phyloP scores from a whole-genome alignment of 495 filamentous ascomycete species.

The Penicillium dipodomyicola region DNA sequence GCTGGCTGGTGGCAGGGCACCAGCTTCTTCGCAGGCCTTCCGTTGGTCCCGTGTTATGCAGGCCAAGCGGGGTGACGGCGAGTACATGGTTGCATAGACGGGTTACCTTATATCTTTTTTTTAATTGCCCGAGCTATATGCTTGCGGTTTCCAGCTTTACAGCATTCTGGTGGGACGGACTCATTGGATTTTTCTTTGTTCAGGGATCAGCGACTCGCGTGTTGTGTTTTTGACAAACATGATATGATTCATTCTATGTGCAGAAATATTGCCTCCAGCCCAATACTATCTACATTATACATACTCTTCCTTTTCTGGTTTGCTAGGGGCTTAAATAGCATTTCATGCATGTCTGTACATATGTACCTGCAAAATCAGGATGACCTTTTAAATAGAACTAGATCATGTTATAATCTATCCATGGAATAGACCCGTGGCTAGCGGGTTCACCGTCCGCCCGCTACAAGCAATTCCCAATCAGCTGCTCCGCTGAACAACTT shows the following conservation, averaged over 20 bases:
- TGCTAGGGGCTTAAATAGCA: not conserved
- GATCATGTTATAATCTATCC: not conserved
- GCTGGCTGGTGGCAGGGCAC: conserved; percentile 18
- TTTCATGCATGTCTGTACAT: not conserved
- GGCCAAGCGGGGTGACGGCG: conserved; percentile 62
- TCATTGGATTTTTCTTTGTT: conserved; percentile 8
- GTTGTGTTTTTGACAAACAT: conserved; percentile 18
- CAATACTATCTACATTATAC: not conserved
- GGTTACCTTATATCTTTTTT: not conserved
- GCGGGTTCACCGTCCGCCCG: not conserved
- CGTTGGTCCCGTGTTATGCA: conserved; percentile 77
- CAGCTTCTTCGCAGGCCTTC: conserved; percentile 52
- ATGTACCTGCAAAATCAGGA: not conserved
- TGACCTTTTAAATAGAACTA: not conserved
- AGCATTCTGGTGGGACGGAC: conserved; percentile 2
- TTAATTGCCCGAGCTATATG: conserved; percentile 1
- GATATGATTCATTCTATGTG: conserved; percentile 25
- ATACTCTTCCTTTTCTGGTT: not conserved
- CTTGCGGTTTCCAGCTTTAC: conserved; percentile 5
- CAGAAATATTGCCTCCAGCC: not conserved
- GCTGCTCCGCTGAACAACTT: not conserved
- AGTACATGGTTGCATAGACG: conserved; percentile 78
- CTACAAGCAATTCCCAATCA: not conserved
- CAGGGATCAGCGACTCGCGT: conserved; percentile 13
- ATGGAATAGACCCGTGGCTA: not conserved